A percentile compares a stretch with the other conserved stretches of the same genome.
phyloP scores from a whole-genome alignment of 2,329 filamentous ascomycete species.

The Alternaria postmessia region DNA sequence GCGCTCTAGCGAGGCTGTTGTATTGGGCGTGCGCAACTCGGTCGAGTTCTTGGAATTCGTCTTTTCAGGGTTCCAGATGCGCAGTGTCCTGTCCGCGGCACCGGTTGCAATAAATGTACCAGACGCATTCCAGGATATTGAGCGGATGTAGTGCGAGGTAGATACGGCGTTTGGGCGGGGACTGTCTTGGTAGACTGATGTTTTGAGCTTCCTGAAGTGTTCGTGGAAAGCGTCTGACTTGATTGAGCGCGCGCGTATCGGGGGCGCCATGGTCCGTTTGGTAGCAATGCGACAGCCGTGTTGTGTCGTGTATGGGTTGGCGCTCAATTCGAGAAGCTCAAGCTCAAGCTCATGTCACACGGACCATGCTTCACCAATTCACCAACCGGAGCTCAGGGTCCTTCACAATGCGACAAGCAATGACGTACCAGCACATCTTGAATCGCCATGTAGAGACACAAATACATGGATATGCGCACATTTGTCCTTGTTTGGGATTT shows the following conservation, averaged over 20 bases:
- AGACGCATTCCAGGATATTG: constrained; percentile 87
- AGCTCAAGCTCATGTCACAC: constrained; percentile 3
- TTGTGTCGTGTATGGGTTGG: background rate
- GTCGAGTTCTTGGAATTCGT: constrained; percentile 77
- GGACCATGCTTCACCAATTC: constrained; percentile 9
- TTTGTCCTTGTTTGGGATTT: background rate
- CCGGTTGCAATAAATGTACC: constrained; percentile 87
- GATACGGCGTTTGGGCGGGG: constrained; percentile 44
- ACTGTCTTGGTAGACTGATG: constrained; percentile 68
- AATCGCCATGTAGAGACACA: background rate
- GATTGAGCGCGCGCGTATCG: constrained; percentile 64
- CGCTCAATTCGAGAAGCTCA: background rate
- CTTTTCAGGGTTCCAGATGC: constrained; percentile 84
- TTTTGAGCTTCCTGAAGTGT: constrained; percentile 73
- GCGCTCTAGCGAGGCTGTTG: constrained; percentile 65
- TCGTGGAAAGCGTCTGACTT: constrained; percentile 73
- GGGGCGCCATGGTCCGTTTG: constrained; percentile 39
- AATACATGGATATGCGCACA: background rate
- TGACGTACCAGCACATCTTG: background rate
- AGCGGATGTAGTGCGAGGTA: constrained; percentile 62
- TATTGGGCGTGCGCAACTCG: constrained; percentile 72
- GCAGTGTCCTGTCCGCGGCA: constrained; percentile 71
- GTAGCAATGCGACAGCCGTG: background rate
- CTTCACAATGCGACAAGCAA: background rate
- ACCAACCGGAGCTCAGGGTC: background rate